Base-by-base conservation (phyloP, 495 filamentous ascomycete genomes). In the Rhypophila decipiens region DNA sequence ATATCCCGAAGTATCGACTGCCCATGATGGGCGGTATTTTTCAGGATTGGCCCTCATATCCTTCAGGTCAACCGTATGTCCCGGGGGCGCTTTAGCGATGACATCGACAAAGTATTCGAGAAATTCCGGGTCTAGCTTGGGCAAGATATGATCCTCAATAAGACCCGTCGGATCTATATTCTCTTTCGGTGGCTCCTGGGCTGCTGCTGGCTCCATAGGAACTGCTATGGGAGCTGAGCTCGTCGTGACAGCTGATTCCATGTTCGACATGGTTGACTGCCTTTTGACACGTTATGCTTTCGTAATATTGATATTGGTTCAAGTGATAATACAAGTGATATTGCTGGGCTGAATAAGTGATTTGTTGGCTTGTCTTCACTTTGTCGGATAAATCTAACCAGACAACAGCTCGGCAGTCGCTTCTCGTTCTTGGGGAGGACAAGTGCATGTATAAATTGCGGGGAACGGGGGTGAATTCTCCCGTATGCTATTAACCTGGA, bases 21-120 rank as follows among this genome's bases (percentile, higher is more conserved):
- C 63, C 29, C 60, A 65, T 1, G 67, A 58, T 4, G 64, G 53
- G 10, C 58, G 65, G 24, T 63, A 69, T 17, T 51, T 62, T 13
- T 61, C 62, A 10, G 74, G 73, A 22, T 61, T 39, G 20, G 57
- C 55, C 15, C 69, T 67, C 15, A 64, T 53, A 7, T 72, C 62
- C 40, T 75, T 61, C 24, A 76, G 73, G 17, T 66, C 57, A 20
- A 70, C 61, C 44, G 70, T 62, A 35, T 72, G 66, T 8, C 42
- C 27, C 5, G 46, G 45, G 10, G 49, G 39, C 34, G 40, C 34
- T 29, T 51, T 52, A 19, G 56, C 38, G n/a, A 56, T 12, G 23
- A 51, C 49, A 13, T 52, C 29, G 24, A 37, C 20, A 24, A 53
- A 57, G 23, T 55, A 56, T 2, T 39, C 24, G 24, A 64, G 22